Evolutionary conservation across 169 alveolate species (phyloP).

Genomic region (Plasmodium inui): DNA sequence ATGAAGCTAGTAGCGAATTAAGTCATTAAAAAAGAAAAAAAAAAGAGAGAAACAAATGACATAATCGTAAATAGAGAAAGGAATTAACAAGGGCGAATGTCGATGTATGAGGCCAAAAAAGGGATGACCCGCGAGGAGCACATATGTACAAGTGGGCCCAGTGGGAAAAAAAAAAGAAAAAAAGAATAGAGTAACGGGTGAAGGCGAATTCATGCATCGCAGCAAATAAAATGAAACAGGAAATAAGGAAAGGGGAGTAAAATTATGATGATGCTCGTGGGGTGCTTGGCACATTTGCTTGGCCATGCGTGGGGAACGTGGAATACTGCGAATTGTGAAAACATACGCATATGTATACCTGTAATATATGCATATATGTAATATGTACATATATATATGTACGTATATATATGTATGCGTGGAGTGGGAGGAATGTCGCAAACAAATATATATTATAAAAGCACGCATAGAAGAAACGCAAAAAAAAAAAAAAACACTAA

Average conservation of each 20-base stretch:
- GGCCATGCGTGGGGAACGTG: not conserved
- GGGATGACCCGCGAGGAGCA: not conserved
- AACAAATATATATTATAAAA: not conserved
- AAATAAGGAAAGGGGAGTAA: not conserved
- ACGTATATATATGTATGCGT: not conserved
- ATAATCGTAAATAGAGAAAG: not conserved
- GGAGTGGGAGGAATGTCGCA: not conserved
- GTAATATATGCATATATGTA: too few species aligned
- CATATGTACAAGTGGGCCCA: not conserved
- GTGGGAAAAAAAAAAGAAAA: not conserved
- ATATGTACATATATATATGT: not conserved
- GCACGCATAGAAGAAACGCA: not conserved
- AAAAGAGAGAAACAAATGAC: not conserved
- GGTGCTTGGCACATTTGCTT: not conserved
- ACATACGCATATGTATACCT: not conserved
- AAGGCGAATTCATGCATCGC: not conserved
- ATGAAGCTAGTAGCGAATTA: not conserved
- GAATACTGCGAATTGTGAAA: not conserved
- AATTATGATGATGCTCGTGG: not conserved
- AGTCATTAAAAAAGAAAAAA: not conserved
- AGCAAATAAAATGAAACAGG: not conserved
- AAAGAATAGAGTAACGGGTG: not conserved
- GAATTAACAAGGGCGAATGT: slow-evolving; percentile 2
- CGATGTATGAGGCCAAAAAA: not conserved
- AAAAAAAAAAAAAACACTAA: slow-evolving; percentile 1